Evolutionary conservation across 2,329 filamentous ascomycete genomes (phyloP), one percentile per base, ranked within the genome.

Genomic region (Fusarium transvaalense): DNA sequence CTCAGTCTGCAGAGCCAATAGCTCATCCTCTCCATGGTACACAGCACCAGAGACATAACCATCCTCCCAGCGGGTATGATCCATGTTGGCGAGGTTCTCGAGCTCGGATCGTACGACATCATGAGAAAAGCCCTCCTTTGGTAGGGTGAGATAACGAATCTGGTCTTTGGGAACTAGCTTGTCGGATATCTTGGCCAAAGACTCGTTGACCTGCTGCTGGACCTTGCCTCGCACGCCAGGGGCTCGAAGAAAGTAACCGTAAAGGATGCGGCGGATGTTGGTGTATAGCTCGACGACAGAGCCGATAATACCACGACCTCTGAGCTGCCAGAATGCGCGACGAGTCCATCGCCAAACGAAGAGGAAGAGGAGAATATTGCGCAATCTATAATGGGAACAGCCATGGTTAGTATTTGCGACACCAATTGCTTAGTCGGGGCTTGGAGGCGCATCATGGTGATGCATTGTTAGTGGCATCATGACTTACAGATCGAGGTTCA

Each of bases 51-150:
- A 97, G 56, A 99, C 96, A 69, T 89, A 91, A 10, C 96, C 96
- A 78, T 98, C 95, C 81, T 99, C 96, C 96, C 96, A 99, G 69
- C 92, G 88, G 3, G 94, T 97, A 80, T 98, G 96, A 74, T 97
- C 91, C 92, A 99, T 92, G 48, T 86, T 89, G 17, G 91, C 89
- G 71, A 99, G 84, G 71, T 89, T 88, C 63, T 90, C 88, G 65
- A 99, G 86, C 83, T 97, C 95, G 63, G 88, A 87, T 72, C 89
- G 88, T 41, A 99, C 87, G 66, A 90, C 88, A 19, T 97, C 94
- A 41, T 90, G 85, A 27, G 87, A 85, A 90, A 94, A 92, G 77
- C 94, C 95, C 76, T 95, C 89, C 77, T 91, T 91, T 6, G 96
- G 96, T 17, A 99, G 84, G 8, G 86, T 84, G 27, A 93, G 84